Evolutionary conservation across 2,329 filamentous ascomycete species (phyloP).

Genomic region (Colletotrichum liaoningense): DNA sequence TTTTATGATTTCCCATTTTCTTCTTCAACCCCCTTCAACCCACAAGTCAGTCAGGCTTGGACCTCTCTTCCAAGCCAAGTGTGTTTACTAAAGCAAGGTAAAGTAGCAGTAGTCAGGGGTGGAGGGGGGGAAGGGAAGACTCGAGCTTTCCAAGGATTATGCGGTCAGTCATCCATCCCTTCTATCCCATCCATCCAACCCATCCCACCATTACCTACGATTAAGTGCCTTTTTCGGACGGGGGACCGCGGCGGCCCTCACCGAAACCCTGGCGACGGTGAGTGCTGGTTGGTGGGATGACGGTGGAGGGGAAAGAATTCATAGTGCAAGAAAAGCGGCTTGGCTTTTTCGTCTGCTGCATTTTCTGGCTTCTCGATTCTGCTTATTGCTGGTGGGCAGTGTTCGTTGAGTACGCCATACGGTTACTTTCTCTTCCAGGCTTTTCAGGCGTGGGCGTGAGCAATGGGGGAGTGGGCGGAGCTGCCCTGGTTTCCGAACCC

Average conservation of each 20-base stretch:
- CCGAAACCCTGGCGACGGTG: slow-evolving; percentile 12
- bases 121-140: neutral
- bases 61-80: neutral
- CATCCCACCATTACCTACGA: slow-evolving; percentile 1
- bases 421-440: neutral
- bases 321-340: slow-evolving; percentile 7
- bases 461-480: slow-evolving; percentile 12
- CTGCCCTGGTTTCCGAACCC: slow-evolving; percentile 31
- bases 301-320: neutral
- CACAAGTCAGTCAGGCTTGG: slow-evolving; percentile 4
- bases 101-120: neutral
- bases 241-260: slow-evolving; percentile 14
- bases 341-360: neutral
- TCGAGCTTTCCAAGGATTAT: slow-evolving; percentile 18
- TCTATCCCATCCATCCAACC: slow-evolving; percentile 6
- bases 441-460: neutral
- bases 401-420: neutral
- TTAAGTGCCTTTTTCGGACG: slow-evolving; percentile 15
- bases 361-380: neutral
- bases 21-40: neutral
- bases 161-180: slow-evolving; percentile 23
- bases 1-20: slow-evolving; percentile 29
- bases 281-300: slow-evolving; percentile 17
- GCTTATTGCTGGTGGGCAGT: neutral
- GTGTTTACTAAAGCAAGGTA: neutral